These are phyloP conservation scores for Kalaharituber pfeilii DNA, from an alignment of 2,329 filamentous ascomycete genomes.

Conservation along the genomic window DNA sequence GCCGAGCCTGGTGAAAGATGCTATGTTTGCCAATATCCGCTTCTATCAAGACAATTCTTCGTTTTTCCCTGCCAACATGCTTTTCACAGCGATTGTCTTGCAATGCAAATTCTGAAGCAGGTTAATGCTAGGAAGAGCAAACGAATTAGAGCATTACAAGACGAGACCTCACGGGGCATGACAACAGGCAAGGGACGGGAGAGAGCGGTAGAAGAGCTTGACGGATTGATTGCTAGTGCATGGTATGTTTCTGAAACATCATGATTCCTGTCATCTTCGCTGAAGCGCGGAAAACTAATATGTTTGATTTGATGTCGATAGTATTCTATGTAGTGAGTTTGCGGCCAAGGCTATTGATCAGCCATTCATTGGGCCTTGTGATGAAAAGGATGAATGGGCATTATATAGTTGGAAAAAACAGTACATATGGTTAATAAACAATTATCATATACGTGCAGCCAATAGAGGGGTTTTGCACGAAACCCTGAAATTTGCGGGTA, in stretches of 20 bases:
- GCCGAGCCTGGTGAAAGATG: conserved; percentile 93
- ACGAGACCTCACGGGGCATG: conserved; percentile 60
- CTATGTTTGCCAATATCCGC: conserved; percentile 67
- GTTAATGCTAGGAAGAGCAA: conserved; percentile 57
- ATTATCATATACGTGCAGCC: no score
- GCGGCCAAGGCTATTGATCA: conserved; percentile 90
- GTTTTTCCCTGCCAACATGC: conserved; percentile 97
- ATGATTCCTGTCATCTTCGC: conserved; percentile 2
- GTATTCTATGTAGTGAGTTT: conserved; percentile 85
- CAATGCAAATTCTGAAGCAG: conserved; percentile 66
- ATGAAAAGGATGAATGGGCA: conserved; percentile 68
- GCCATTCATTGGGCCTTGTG: conserved; percentile 61
- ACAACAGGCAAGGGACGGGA: conserved; percentile 56
- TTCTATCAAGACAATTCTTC: conserved; percentile 86
- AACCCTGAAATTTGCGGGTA: no score
- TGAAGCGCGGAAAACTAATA: neutral
- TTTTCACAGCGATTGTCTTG: conserved; percentile 90
- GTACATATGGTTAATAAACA: no score
- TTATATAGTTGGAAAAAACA: no score
- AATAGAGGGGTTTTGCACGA: no score
- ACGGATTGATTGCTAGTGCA: conserved; percentile 74
- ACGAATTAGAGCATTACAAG: conserved; percentile 70
- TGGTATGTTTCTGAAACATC: conserved; percentile 45
- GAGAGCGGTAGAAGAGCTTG: conserved; percentile 69
- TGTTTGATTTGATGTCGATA: conserved; percentile 26